Evolutionary conservation across 176 grass and related monocot species (phyloP), one percentile per base, ranked within the genome.

Genomic region (Musa schizocarpa): DNA sequence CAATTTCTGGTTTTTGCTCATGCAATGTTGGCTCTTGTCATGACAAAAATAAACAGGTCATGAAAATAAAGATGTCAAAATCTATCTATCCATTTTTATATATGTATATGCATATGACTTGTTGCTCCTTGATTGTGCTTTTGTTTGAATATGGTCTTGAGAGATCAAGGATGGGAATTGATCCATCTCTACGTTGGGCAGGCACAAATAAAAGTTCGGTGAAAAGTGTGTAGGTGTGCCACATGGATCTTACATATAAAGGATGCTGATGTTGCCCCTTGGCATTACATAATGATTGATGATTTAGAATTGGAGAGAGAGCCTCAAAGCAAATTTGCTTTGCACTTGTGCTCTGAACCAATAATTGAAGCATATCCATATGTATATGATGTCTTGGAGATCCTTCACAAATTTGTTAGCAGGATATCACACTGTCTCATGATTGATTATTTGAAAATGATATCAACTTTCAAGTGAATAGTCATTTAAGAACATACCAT

Each of bases 271-370:
- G 59, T 63, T 63, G 17, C n/a, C n/a, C 22, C 59, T 23, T 63
- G 59, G 3, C 59, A 63, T 63, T 63, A 63, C 10, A n/a, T 63
- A n/a, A 63, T 63, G 59, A 63, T 63, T 63, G 59, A 20, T 63
- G 59, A 22, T 22, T 9, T 22, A 8, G 17, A 9, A 23, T 63
- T 11, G 20, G 59, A n/a, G 10, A 8, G 16, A 9, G 9, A 23
- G 59, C 7, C 34, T 43, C 0, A 43, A 43, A 43, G 34, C 34
- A 43, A 43, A 43, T 43, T 43, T 43, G 34, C 34, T 43, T 43
- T 43, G 0, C 4, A 6, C 34, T 43, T 43, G 34, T 43, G 34
- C 34, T 43, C 4, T 43, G 34, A 43, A 43, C 34, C 34, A 43
- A 43, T 43, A 43, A 43, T 43, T 43, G 34, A 43, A 43, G 34